A percentile compares a stretch with the other conserved stretches of the same genome.
phyloP scores from a whole-genome alignment of 2,329 filamentous ascomycete species.

The Xylaria hypoxylon region DNA sequence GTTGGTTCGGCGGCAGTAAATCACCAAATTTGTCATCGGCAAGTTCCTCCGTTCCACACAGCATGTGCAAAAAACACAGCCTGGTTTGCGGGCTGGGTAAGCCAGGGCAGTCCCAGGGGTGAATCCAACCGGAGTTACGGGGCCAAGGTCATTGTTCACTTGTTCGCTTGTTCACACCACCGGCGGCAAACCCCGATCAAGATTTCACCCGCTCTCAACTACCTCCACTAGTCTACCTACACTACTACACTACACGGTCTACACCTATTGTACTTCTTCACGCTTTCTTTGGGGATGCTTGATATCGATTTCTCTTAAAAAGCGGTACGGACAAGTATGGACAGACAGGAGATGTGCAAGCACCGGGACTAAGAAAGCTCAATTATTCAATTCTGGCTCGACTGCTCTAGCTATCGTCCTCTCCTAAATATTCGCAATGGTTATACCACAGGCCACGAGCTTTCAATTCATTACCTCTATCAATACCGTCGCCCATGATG shows the following conservation, averaged over 20 bases:
- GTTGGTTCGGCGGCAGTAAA: constrained; percentile 5
- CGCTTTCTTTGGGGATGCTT: not conserved
- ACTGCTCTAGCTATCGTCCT: constrained; percentile 8
- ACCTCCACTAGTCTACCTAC: not conserved
- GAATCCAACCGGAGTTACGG: constrained; percentile 29
- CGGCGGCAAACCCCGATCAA: constrained; percentile 33
- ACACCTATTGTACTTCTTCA: not conserved
- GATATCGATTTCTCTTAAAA: constrained; percentile 24
- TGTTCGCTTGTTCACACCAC: too few species aligned
- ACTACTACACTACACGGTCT: too few species aligned
- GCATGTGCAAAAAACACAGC: constrained; percentile 1
- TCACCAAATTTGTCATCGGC: constrained; percentile 34
- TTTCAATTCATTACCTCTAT: constrained; percentile 54
- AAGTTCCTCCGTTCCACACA: constrained; percentile 24
- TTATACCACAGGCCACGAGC: constrained; percentile 39
- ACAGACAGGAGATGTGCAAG: constrained; percentile 13
- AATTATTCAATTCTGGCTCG: constrained; percentile 8
- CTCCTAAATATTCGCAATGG: constrained; percentile 29
- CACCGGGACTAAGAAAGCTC: constrained; percentile 16
- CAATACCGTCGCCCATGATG: constrained; percentile 52
- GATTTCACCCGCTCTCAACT: constrained; percentile 31
- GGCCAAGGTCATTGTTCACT: constrained; percentile 22
- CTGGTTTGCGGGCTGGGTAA: constrained; percentile 6
- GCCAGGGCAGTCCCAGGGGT: constrained; percentile 30
- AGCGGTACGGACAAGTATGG: constrained; percentile 18